Percentiles rank a stretch among this genome's conserved stretches.
phyloP scores from a whole-genome alignment of 2,329 filamentous ascomycete species.

The Penicillium janthinellum region DNA sequence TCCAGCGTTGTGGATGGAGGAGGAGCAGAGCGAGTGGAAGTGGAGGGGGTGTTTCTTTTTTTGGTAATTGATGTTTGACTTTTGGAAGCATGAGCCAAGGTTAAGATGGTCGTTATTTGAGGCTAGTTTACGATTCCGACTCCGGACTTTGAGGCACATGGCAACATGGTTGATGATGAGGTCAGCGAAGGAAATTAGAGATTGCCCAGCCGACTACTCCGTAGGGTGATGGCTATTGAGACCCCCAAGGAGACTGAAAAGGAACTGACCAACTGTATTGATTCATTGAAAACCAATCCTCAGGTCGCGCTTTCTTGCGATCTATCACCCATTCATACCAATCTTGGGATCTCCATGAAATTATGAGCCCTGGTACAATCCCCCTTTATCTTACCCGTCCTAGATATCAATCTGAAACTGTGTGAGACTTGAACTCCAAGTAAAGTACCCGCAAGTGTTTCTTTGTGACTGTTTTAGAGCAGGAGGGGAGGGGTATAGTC shows the following conservation, averaged over 20 bases:
- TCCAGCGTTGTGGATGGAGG: conserved; percentile 5
- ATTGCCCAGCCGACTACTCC: neutral
- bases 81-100: too few relatives aligned
- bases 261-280: too few relatives aligned
- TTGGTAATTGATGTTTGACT: neutral
- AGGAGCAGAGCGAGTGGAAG: neutral
- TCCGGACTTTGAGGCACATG: neutral
- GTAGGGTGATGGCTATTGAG: conserved; percentile 3
- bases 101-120: neutral
- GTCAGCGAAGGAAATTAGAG: neutral
- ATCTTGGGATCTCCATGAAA: neutral
- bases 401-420: conserved; percentile 4
- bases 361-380: neutral
- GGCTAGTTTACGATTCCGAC: neutral
- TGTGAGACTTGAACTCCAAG: neutral
- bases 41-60: conserved; percentile 2
- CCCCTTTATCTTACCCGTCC: neutral
- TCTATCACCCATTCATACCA: neutral
- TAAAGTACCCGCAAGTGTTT: neutral
- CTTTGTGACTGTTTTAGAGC: neutral
- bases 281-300: neutral
- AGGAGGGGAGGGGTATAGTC: neutral
- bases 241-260: neutral
- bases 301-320: neutral
- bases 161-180: neutral